These are phyloP conservation scores for Citrus trifoliata DNA, from an alignment of 345 rosid genomes.

Conservation along the genomic window DNA sequence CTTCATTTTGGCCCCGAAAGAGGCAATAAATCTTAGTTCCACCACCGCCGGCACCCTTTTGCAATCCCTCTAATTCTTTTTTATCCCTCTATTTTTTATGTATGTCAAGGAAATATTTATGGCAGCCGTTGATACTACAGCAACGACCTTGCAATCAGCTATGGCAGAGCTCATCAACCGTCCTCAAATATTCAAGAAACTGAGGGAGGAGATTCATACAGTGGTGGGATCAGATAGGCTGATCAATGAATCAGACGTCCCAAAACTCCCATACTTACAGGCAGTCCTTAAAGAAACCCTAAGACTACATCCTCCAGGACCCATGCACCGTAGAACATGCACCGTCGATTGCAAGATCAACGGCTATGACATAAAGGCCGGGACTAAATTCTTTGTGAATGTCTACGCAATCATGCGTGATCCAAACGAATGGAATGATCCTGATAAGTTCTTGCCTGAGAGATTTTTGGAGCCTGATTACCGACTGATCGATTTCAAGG, in stretches of 20 bases:
- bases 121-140: slow-evolving; percentile 33
- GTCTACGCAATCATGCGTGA: slow-evolving; percentile 31
- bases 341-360: slow-evolving; percentile 17
- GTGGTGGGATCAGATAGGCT: slow-evolving; percentile 23
- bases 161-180: slow-evolving; percentile 35
- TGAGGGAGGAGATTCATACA: slow-evolving; percentile 30
- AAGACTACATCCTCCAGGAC: slow-evolving; percentile 36
- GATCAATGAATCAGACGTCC: slow-evolving; percentile 38
- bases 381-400: slow-evolving; percentile 27
- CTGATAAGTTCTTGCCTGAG: slow-evolving; percentile 23
- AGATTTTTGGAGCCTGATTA: slow-evolving; percentile 15
- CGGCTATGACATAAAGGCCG: slow-evolving; percentile 24
- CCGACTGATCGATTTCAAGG: slow-evolving; percentile 13
- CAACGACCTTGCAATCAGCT: slow-evolving; percentile 36
- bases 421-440: slow-evolving; percentile 22
- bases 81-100: too few relatives aligned
- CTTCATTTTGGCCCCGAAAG: too few relatives aligned
- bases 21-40: too few relatives aligned
- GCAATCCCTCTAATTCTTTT: too few relatives aligned
- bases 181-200: slow-evolving; percentile 24
- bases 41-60: too few relatives aligned
- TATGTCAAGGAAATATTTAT: slow-evolving; percentile 21
- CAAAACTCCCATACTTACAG: slow-evolving; percentile 36
- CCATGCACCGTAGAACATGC: slow-evolving; percentile 35
- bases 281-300: slow-evolving; percentile 42